Evolutionary conservation across 495 filamentous ascomycete species (phyloP).

Genomic region (Talaromyces adpressus): DNA sequence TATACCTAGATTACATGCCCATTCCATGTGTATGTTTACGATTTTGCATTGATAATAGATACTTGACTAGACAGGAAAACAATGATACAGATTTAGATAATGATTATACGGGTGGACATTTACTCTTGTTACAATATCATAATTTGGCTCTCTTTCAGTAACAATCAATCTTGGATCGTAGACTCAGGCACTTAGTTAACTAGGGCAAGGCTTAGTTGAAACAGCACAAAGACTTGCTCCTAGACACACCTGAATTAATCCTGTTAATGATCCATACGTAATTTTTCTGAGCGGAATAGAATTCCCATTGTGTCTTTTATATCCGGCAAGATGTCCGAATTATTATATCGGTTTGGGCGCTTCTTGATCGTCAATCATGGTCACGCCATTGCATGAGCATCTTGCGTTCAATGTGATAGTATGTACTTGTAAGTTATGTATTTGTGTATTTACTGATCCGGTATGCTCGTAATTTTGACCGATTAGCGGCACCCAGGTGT

Average conservation of each 20-base stretch:
- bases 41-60: neutral
- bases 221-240: neutral
- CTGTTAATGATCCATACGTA: neutral
- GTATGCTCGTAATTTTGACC: neutral
- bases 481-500: neutral
- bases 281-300: neutral
- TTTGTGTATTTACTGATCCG: neutral
- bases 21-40: neutral
- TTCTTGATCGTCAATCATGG: neutral
- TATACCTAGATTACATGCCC: neutral
- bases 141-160: neutral
- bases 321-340: neutral
- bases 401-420: neutral
- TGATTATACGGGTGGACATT: neutral
- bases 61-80: neutral
- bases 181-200: neutral
- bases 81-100: neutral
- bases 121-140: neutral
- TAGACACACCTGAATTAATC: neutral
- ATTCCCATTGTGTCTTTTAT: neutral
- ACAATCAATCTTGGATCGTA: neutral
- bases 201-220: neutral
- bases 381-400: neutral
- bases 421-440: constrained; percentile 1
- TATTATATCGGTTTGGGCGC: neutral